A percentile compares a stretch with the other conserved stretches of the same genome.
phyloP scores from a whole-genome alignment of 1,284 basidiomycete genomes.

The Heterobasidion irregulare region DNA sequence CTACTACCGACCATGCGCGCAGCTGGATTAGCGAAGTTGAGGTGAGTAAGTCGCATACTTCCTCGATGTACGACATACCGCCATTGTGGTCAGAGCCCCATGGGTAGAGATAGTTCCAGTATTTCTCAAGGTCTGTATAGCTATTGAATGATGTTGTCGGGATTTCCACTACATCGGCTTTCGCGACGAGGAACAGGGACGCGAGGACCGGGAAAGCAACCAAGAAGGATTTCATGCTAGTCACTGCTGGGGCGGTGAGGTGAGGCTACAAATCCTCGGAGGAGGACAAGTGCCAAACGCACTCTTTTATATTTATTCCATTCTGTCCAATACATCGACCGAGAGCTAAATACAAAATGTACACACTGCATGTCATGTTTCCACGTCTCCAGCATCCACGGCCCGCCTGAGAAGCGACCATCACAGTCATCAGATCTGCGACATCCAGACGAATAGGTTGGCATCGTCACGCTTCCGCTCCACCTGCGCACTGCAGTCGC shows the following conservation, averaged over 20 bases:
- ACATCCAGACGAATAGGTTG: background rate
- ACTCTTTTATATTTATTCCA: background rate
- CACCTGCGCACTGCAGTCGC: background rate
- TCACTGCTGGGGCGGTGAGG: background rate
- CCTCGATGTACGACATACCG: constrained; percentile 19
- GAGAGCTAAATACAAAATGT: background rate
- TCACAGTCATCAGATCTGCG: background rate
- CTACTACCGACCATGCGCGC: constrained; percentile 34
- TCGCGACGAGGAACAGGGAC: constrained; percentile 6
- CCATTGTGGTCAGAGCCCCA: constrained; percentile 40
- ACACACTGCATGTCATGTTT: background rate
- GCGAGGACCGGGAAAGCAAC: background rate
- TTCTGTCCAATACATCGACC: background rate
- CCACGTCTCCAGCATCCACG: background rate
- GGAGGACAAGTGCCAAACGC: background rate
- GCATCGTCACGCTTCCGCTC: background rate
- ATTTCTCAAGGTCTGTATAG: constrained; percentile 26
- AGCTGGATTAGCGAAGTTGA: constrained; percentile 14
- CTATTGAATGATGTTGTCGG: constrained; percentile 30
- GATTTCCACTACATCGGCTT: constrained; percentile 29
- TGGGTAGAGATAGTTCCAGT: constrained; percentile 34
- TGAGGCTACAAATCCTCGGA: background rate
- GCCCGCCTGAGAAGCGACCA: background rate
- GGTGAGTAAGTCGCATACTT: background rate
- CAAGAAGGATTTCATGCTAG: background rate